Evolutionary conservation across 1,139 yeast genomes (phyloP), one percentile per base, ranked within the genome.

Genomic region (Lodderomyces metapsilosis): DNA sequence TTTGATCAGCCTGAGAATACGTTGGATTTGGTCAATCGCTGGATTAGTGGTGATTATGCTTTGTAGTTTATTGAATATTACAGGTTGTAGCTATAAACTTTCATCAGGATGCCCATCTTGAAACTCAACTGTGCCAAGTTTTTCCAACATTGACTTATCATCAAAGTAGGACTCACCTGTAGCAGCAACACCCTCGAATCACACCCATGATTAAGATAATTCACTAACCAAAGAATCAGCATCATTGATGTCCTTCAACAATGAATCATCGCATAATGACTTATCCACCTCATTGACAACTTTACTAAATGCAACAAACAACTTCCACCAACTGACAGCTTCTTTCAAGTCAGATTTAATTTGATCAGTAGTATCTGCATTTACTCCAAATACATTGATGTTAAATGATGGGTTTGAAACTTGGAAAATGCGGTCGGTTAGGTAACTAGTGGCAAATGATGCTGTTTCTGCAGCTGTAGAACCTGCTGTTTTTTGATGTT

Each of bases 21-120:
- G 10, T 58, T 70, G 48, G 76, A 68, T 43, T 66, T 71, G 75
- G 64, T 70, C 34, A 68, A 69, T 59, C 61, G 69, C 50, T 70
- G 76, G 75, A 43, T 68, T 39, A 41, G 48, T 27, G 70, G 70
- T 34, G 66, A 66, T 44, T 51, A 47, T 50, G 37, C n/a, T n/a
- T n/a, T n/a, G n/a, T n/a, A n/a, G n/a, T n/a, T n/a, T n/a, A n/a
- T n/a, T n/a, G n/a, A n/a, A n/a, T n/a, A n/a, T n/a, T n/a, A n/a
- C n/a, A n/a, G n/a, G n/a, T n/a, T n/a, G n/a, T n/a, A n/a, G n/a
- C n/a, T n/a, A n/a, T n/a, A n/a, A n/a, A n/a, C n/a, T n/a, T n/a
- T n/a, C n/a, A n/a, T n/a, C n/a, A n/a, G n/a, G n/a, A n/a, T n/a
- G n/a, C n/a, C n/a, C n/a, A n/a, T n/a, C n/a, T n/a, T n/a, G n/a